Evolutionary conservation across 352 stramenopile species (phyloP), one percentile per base, ranked within the genome.

Genomic region (Phytophthora melonis): DNA sequence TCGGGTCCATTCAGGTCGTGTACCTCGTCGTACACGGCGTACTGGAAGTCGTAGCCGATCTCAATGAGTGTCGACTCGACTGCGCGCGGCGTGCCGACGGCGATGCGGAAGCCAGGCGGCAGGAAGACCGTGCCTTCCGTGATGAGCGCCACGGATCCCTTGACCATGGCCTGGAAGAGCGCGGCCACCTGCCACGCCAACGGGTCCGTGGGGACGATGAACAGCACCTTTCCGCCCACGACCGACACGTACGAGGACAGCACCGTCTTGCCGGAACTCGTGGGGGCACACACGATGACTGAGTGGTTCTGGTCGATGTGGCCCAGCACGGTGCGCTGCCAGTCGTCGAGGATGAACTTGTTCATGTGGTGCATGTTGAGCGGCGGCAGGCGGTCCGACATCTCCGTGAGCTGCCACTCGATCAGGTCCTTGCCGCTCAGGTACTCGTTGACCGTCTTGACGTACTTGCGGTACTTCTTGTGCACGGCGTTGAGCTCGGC

Each of bases 161-260:
- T 97, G 62, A 99, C 97, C 80, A 99, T 98, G 45, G 98, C 90
- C 75, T 99, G 97, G 88, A 99, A 99, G n/a, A 99, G 92, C 14
- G 98, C 98, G 1, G 97, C 97, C 68, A 99, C 97, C 78, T 99
- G 98, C 97, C 97, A 99, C 18, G 98, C 98, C 7, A 99, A 87
- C 34, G 98, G 97, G 80, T 99, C 97, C 47, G 97, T 99, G 7
- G 98, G 98, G 39, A 99, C 96, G 34, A 96, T 87, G 62, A 93
- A 95, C 8, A 95, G 76, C 70, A 95, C 88, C 67, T 94, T 95
- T 30, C 86, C 84, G 7, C 85, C 88, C 18, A 93, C 88, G 0
- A 94, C 87, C 5, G 89, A 93, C 43, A 94, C 87, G 63, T 96
- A 94, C 14, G 88, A 95, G 18, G 89, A 95, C 16, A 96, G 74